These are phyloP conservation scores for Thelonectria olida DNA, from an alignment of 2,329 filamentous ascomycete species.

Conservation along the genomic window DNA sequence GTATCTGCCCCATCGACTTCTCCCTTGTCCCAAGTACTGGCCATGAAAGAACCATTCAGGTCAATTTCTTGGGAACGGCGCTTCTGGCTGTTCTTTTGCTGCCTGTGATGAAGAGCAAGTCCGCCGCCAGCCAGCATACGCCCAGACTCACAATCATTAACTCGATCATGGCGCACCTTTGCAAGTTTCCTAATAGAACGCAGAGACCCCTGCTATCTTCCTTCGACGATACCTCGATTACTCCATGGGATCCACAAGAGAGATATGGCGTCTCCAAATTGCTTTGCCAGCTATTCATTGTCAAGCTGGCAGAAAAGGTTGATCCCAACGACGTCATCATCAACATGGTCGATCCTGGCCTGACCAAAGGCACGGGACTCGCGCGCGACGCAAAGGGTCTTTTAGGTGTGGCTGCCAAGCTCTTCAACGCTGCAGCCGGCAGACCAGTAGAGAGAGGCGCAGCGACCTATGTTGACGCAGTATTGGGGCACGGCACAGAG, in stretches of 20 bases:
- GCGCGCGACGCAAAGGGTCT: constrained; percentile 23
- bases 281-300: constrained; percentile 46
- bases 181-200: constrained; percentile 39
- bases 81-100: constrained; percentile 43
- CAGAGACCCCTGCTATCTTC: constrained; percentile 39
- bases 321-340: constrained; percentile 45
- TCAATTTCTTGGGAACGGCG: constrained; percentile 45
- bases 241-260: constrained; percentile 32
- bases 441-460: constrained; percentile 51
- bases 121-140: not conserved
- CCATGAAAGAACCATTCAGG: constrained; percentile 44
- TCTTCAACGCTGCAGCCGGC: constrained; percentile 33
- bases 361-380: constrained; percentile 39
- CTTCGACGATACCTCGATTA: constrained; percentile 37
- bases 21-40: constrained; percentile 28
- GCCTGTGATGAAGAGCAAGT: constrained; percentile 29
- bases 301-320: constrained; percentile 50
- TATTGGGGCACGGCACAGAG: constrained; percentile 55
- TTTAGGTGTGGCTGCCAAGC: constrained; percentile 1
- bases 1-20: constrained; percentile 33
- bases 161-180: constrained; percentile 38
- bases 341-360: constrained; percentile 48
- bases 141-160: constrained; percentile 42
- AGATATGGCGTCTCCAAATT: constrained; percentile 45
- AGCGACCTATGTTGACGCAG: constrained; percentile 58